A percentile compares a stretch with the other conserved stretches of the same genome.
These are phyloP conservation scores for Coemansia sp. DNA, from an alignment of 192 early-diverging fungal genomes.

Conservation along the genomic window DNA sequence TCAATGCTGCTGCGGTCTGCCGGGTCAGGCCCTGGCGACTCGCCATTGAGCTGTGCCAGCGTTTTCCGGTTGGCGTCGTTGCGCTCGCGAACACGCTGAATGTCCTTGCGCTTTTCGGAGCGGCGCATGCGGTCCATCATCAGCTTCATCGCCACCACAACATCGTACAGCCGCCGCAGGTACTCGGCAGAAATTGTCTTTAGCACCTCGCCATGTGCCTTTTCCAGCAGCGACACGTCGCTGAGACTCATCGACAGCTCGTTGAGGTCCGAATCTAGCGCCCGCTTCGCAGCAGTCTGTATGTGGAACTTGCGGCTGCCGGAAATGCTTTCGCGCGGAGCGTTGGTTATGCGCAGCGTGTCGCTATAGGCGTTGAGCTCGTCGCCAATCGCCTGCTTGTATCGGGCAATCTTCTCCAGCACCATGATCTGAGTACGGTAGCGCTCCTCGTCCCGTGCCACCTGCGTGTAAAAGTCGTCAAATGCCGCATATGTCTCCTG, in stretches of 20 bases:
- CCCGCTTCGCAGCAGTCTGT: constrained; percentile 34
- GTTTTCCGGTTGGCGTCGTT: constrained; percentile 28
- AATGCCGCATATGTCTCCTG: constrained; percentile 39
- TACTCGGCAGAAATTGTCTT: constrained; percentile 52
- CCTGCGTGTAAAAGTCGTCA: constrained; percentile 43
- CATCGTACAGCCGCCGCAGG: constrained; percentile 49
- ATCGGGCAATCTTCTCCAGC: constrained; percentile 51
- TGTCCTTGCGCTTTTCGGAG: constrained; percentile 36
- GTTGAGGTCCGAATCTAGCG: constrained; percentile 37
- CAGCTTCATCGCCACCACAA: constrained; percentile 52
- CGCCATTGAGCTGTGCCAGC: constrained; percentile 24
- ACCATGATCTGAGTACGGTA: constrained; percentile 50
- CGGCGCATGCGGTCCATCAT: constrained; percentile 53
- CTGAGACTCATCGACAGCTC: constrained; percentile 53
- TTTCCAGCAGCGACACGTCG: constrained; percentile 45
- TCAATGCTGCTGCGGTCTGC: constrained; percentile 38
- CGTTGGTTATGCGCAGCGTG: constrained; percentile 31
- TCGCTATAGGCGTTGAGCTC: constrained; percentile 49
- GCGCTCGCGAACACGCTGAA: constrained; percentile 44
- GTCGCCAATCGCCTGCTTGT: constrained; percentile 54
- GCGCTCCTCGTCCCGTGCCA: constrained; percentile 47
- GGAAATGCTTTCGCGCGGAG: constrained; percentile 34
- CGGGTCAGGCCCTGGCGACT: constrained; percentile 9
- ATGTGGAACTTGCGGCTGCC: constrained; percentile 36
- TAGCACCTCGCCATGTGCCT: constrained; percentile 53